Base-by-base conservation (phyloP, 495 filamentous ascomycete species). In the Pyrenopolyporus hunteri region DNA sequence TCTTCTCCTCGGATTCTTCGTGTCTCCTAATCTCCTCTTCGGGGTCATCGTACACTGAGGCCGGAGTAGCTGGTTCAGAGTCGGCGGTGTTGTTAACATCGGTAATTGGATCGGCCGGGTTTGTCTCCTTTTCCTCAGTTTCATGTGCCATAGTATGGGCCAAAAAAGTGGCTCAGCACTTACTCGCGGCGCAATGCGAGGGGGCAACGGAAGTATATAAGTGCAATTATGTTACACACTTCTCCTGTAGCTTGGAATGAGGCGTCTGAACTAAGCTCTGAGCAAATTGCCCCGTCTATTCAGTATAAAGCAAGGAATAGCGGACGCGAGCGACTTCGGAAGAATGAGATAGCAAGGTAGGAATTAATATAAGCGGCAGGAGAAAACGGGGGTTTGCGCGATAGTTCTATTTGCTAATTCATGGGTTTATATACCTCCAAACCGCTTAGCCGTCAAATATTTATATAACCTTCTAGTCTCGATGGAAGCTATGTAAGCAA, bases 101-200 rank as follows among this genome's bases (percentile, higher is more conserved):
- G 23, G 65, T 32, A 37, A 58, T 39, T 42, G 68, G 57, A 44
- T 66, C 59, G 28, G 59, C 40, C 32, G 65, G 54, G 23, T 61
- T 63, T 25, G 51, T 64, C 57, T 60, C 59, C 35, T 71, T 66
- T 14, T 71, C 63, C n/a, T 33, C 59, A 62, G 46, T 22, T 60
- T 70, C 43, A 56, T 53, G 37, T 63, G 74, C 67, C 64, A 70
- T 71, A 52, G 65, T 62, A 66, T 40, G 47, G 44, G 54, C 9
- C 16, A 20, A 40, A 37, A 37, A 20, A 35, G 39, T 32, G 40
- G 28, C 39, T 58, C 2, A 19, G n/a, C 37, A 49, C 55, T 49
- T 23, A 44, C 39, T 53, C 45, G 45, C 36, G 25, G 20, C 11
- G 2, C n/a, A 46, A 56, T 51, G 48, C 49, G 48, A 65, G 29